Percentiles rank a stretch among this genome's conserved stretches.
Evolutionary conservation across 2,329 filamentous ascomycete species (phyloP).

Genomic region (Ascosphaera acerosa): DNA sequence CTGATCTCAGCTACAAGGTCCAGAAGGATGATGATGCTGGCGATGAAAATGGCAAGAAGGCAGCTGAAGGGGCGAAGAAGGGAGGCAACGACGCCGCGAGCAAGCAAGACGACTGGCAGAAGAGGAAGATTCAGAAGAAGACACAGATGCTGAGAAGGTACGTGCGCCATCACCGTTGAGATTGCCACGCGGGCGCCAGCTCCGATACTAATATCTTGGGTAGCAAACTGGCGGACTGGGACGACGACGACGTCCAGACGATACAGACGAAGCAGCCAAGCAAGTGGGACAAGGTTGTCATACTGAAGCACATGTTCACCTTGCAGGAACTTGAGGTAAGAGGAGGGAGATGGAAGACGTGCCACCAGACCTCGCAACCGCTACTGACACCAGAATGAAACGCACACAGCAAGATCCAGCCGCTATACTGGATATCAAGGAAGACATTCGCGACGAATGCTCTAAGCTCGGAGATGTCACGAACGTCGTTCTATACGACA

Average conservation of each 20-base stretch:
- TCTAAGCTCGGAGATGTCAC: slow-evolving; percentile 66
- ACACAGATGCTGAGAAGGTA: slow-evolving; percentile 60
- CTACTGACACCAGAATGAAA: too few species aligned
- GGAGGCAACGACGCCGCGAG: slow-evolving; percentile 28
- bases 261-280: slow-evolving; percentile 28
- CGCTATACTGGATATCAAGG: slow-evolving; percentile 70
- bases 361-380: too few species aligned
- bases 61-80: too few species aligned
- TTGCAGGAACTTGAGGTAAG: slow-evolving; percentile 45
- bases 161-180: too few species aligned
- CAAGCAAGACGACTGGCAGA: slow-evolving; percentile 33
- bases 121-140: slow-evolving; percentile 74
- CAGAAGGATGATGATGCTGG: slow-evolving; percentile 23
- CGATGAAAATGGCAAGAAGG: neutral
- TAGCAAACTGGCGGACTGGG: slow-evolving; percentile 83
- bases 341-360: too few species aligned
- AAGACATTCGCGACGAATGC: slow-evolving; percentile 81
- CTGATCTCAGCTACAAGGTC: slow-evolving; percentile 81
- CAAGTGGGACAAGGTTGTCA: slow-evolving; percentile 53
- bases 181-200: neutral
- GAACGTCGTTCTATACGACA: slow-evolving; percentile 74
- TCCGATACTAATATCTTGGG: slow-evolving; percentile 5
- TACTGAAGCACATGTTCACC: slow-evolving; percentile 86
- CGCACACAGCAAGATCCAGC: slow-evolving; percentile 55
- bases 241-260: slow-evolving; percentile 51